phyloP scores from a whole-genome alignment of 805 yeast species.

The Wickerhamomyces chambardii region DNA sequence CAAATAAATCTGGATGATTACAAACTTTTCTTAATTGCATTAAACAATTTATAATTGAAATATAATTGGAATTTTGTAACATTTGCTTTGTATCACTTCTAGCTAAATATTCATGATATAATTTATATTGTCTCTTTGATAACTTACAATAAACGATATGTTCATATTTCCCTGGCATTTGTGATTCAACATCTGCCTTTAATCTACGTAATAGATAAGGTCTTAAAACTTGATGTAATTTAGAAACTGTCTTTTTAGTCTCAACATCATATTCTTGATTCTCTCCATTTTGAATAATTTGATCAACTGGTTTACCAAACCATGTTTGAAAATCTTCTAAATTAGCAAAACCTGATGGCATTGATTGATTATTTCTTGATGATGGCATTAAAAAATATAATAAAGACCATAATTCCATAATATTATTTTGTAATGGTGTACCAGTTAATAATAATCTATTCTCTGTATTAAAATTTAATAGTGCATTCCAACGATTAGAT shows the following conservation, averaged over 20 bases:
- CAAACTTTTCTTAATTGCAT: slow-evolving; percentile 97
- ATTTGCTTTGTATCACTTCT: slow-evolving; percentile 94
- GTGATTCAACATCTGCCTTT: slow-evolving; percentile 95
- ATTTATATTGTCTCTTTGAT: slow-evolving; percentile 83
- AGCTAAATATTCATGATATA: slow-evolving; percentile 96
- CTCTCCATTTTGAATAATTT: slow-evolving; percentile 69
- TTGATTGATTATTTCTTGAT: slow-evolving; percentile 54
- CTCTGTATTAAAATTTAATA: slow-evolving; percentile 87
- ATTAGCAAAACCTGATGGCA: slow-evolving; percentile 92
- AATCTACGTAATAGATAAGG: slow-evolving; percentile 88
- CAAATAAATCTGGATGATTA: slow-evolving; percentile 94
- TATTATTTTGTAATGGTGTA: slow-evolving; percentile 92
- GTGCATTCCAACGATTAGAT: slow-evolving; percentile 95
- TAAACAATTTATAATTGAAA: slow-evolving; percentile 91
- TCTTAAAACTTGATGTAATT: slow-evolving; percentile 86
- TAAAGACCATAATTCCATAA: slow-evolving; percentile 94
- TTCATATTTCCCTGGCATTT: slow-evolving; percentile 97
- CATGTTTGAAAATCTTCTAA: slow-evolving; percentile 94
- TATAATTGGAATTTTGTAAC: slow-evolving; percentile 85
- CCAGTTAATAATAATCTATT: slow-evolving; percentile 86
- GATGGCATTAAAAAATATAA: slow-evolving; percentile 95
- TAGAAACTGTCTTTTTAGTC: slow-evolving; percentile 75
- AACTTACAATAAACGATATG: slow-evolving; percentile 89
- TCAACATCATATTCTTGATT: slow-evolving; percentile 54
- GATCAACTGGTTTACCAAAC: slow-evolving; percentile 98